Evolutionary conservation across 2,329 filamentous ascomycete genomes (phyloP).

Genomic region (Aspergillus sp.): DNA sequence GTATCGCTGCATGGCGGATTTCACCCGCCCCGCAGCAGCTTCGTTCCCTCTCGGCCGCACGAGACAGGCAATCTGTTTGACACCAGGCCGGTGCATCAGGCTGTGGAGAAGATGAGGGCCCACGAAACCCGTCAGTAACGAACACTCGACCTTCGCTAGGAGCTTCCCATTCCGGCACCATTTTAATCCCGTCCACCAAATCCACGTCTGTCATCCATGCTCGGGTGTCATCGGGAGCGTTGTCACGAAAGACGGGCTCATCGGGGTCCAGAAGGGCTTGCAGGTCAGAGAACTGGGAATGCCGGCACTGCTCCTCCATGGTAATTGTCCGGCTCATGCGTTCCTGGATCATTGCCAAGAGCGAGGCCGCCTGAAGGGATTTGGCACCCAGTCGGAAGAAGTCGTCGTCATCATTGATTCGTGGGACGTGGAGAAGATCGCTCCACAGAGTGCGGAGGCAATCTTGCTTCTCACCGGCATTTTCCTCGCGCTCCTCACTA

Average conservation of each 20-base stretch:
- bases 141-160: slow-evolving; percentile 9
- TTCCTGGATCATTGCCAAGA: neutral
- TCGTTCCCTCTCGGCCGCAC: neutral
- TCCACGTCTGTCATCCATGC: slow-evolving; percentile 3
- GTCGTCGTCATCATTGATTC: slow-evolving; percentile 6
- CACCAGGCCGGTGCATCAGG: neutral
- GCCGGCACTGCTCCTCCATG: slow-evolving; percentile 3
- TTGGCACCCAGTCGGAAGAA: slow-evolving; percentile 3
- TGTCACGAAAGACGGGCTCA: neutral
- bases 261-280: neutral
- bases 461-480: neutral
- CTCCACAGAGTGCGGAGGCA: slow-evolving; percentile 1
- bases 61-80: slow-evolving; percentile 9
- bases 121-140: slow-evolving; percentile 11
- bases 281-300: neutral
- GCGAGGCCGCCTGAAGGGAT: slow-evolving; percentile 7
- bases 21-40: neutral
- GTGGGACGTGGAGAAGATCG: neutral
- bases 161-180: slow-evolving; percentile 5
- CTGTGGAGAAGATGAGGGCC: slow-evolving; percentile 4
- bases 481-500: neutral
- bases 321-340: neutral
- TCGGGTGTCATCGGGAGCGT: neutral
- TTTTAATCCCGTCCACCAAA: slow-evolving; percentile 1
- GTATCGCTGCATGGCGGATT: slow-evolving; percentile 4